Evolutionary conservation across 2,329 filamentous ascomycete species (phyloP).

Genomic region (Colletotrichum viniferum): DNA sequence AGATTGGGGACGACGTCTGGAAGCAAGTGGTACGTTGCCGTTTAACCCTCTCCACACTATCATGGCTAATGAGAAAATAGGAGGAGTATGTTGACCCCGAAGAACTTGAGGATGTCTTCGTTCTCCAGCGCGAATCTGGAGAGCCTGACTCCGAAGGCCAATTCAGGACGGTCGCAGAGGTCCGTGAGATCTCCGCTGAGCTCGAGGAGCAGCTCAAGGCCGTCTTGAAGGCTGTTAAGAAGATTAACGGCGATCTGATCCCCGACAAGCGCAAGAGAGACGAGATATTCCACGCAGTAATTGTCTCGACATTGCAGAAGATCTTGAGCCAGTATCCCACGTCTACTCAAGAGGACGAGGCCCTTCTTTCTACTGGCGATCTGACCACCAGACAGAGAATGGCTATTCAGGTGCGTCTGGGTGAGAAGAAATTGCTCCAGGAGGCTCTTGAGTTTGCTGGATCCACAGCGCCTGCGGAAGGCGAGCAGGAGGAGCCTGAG

Average conservation of each 20-base stretch:
- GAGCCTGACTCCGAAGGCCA: slow-evolving; percentile 56
- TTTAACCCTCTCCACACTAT: slow-evolving; percentile 13
- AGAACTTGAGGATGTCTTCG: slow-evolving; percentile 76
- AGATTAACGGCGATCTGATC: slow-evolving; percentile 44
- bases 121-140: slow-evolving; percentile 62
- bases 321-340: slow-evolving; percentile 48
- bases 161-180: slow-evolving; percentile 38
- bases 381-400: slow-evolving; percentile 51
- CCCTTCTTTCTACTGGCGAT: slow-evolving; percentile 34
- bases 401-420: slow-evolving; percentile 71
- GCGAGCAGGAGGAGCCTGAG: slow-evolving; percentile 30
- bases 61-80: slow-evolving; percentile 23
- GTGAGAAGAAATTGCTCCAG: slow-evolving; percentile 72
- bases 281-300: slow-evolving; percentile 45
- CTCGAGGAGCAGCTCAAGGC: slow-evolving; percentile 56
- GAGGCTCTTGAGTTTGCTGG: slow-evolving; percentile 44
- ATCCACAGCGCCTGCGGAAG: slow-evolving; percentile 21
- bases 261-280: slow-evolving; percentile 56
- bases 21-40: slow-evolving; percentile 45
- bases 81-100: slow-evolving; percentile 62
- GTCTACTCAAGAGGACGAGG: slow-evolving; percentile 42
- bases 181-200: slow-evolving; percentile 52
- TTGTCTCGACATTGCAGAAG: slow-evolving; percentile 41
- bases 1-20: slow-evolving; percentile 40
- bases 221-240: slow-evolving; percentile 54